Conservation (phyloP, 2,329 filamentous ascomycete genomes). For the Colletotrichum musae region DNA sequence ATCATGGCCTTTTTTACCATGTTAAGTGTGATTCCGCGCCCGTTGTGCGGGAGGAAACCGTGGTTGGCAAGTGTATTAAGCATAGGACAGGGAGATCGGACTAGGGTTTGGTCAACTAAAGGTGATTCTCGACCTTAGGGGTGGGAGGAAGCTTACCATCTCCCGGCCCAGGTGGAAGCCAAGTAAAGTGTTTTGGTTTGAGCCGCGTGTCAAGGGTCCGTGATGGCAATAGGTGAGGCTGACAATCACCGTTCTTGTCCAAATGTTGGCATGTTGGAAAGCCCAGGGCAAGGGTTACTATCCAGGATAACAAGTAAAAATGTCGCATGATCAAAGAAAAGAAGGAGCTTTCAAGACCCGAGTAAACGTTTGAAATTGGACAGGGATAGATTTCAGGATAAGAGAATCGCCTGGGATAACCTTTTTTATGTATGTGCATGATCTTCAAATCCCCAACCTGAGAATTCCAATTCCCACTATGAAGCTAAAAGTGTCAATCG, state of each 20-base stretch:
- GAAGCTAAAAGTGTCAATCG: no score
- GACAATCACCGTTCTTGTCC: not conserved
- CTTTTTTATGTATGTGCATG: no score
- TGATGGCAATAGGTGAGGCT: not conserved
- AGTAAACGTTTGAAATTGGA: no score
- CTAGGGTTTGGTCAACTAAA: slow-evolving; percentile 40
- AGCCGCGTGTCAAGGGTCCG: not conserved
- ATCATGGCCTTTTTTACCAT: slow-evolving; percentile 55
- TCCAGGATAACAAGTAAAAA: not conserved
- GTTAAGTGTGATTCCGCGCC: slow-evolving; percentile 56
- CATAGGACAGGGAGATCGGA: slow-evolving; percentile 64
- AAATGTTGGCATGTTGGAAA: not conserved
- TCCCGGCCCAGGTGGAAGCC: not conserved
- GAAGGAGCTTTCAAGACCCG: no score
- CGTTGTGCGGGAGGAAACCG: slow-evolving; percentile 62
- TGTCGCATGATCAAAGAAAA: no score
- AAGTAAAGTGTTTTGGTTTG: slow-evolving; percentile 1
- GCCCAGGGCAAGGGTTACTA: not conserved
- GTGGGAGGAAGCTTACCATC: not conserved
- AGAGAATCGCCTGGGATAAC: no score
- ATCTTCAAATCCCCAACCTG: no score
- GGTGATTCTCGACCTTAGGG: not conserved
- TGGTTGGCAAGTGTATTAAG: slow-evolving; percentile 67
- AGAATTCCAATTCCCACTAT: no score
- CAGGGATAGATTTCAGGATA: no score